Percentiles rank a stretch among this genome's conserved stretches.
Conservation (phyloP, 768 basidiomycete species). For the Galerina sulciceps region DNA sequence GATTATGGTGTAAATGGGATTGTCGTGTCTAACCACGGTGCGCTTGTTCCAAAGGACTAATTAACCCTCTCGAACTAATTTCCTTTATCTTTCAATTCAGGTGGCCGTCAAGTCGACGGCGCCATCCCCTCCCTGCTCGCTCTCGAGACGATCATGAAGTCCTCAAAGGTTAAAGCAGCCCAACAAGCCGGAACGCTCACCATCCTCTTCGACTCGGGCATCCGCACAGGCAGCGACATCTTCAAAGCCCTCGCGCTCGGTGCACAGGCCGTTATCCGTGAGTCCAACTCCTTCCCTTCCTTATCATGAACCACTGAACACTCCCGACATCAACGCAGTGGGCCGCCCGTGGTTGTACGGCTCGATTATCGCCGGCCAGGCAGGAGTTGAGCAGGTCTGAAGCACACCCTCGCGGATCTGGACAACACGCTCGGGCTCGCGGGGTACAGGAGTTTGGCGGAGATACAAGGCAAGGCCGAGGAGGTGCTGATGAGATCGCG, state of each 20-base stretch:
- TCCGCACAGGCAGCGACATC: slow-evolving; percentile 83
- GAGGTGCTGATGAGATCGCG: slow-evolving; percentile 42
- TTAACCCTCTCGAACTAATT: background rate
- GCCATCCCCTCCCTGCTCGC: slow-evolving; percentile 75
- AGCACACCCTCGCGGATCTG: slow-evolving; percentile 68
- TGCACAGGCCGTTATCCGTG: slow-evolving; percentile 79
- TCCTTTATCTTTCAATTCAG: slow-evolving; percentile 31
- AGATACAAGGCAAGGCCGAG: slow-evolving; percentile 64
- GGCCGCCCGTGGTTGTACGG: slow-evolving; percentile 81
- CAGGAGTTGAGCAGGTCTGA: slow-evolving; percentile 78
- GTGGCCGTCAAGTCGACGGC: slow-evolving; percentile 80
- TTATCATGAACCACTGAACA: background rate
- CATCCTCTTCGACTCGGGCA: slow-evolving; percentile 79
- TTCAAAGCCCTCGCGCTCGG: slow-evolving; percentile 87
- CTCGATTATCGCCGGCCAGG: slow-evolving; percentile 68
- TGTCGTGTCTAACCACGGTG: slow-evolving; percentile 82
- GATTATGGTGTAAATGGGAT: slow-evolving; percentile 72
- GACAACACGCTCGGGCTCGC: slow-evolving; percentile 66
- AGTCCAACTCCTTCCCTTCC: slow-evolving; percentile 32
- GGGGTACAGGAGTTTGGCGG: slow-evolving; percentile 61
- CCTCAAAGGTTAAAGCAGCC: slow-evolving; percentile 57
- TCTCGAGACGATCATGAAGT: slow-evolving; percentile 69
- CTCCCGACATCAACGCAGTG: slow-evolving; percentile 40
- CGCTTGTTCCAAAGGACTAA: slow-evolving; percentile 8
- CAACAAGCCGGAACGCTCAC: slow-evolving; percentile 66